Conservation (phyloP, 108 stramenopile genomes). For the Mediolabrus comicus region DNA sequence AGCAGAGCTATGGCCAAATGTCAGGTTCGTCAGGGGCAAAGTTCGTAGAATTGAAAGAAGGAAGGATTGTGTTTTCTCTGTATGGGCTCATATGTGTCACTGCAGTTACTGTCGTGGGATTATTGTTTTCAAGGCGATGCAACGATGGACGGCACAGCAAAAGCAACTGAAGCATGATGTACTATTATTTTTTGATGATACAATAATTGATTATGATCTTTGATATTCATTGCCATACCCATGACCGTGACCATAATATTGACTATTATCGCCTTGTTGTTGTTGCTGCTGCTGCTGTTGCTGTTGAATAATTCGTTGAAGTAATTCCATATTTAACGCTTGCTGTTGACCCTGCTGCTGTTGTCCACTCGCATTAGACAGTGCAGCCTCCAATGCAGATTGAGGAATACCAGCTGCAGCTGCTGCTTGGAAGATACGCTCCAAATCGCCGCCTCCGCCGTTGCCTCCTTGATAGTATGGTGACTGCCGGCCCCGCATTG, state of each 20-base stretch:
- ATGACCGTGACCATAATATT: slow-evolving; percentile 15
- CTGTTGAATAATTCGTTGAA: slow-evolving; percentile 14
- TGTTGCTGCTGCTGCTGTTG: slow-evolving; percentile 17
- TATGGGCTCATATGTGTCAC: neutral
- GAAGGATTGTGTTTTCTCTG: slow-evolving; percentile 15
- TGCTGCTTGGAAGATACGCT: slow-evolving; percentile 26
- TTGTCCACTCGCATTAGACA: slow-evolving; percentile 3
- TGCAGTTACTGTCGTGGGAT: neutral
- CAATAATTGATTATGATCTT: slow-evolving; percentile 7
- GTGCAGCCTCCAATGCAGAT: slow-evolving; percentile 22
- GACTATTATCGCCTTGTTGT: neutral
- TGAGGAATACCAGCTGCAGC: slow-evolving; percentile 22
- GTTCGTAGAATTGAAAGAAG: slow-evolving; percentile 4
- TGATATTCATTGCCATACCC: slow-evolving; percentile 24
- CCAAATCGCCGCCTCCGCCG: slow-evolving; percentile 24
- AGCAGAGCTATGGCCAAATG: slow-evolving; percentile 36
- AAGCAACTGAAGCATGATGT: neutral
- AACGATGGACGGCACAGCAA: neutral
- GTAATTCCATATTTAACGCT: slow-evolving; percentile 20
- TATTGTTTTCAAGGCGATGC: neutral
- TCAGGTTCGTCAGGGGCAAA: neutral
- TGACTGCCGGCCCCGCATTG: slow-evolving; percentile 13
- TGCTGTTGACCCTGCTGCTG: slow-evolving; percentile 11
- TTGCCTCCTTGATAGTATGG: neutral
- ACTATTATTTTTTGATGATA: neutral